These are phyloP conservation scores for Tothia fuscella DNA, from an alignment of 2,329 filamentous ascomycete genomes.

Conservation along the genomic window DNA sequence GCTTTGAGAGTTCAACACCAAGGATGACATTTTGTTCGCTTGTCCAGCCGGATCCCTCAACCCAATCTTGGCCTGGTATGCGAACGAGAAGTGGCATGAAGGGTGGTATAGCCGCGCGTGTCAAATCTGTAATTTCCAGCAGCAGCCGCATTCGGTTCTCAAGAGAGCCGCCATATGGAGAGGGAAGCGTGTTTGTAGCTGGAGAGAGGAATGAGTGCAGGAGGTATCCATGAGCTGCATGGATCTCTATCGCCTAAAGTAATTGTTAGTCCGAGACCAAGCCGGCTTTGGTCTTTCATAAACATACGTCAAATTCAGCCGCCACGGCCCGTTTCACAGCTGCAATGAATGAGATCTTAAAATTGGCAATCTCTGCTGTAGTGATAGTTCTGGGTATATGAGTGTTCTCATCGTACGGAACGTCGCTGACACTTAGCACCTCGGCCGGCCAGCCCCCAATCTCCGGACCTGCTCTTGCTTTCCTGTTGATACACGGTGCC, in stretches of 20 bases:
- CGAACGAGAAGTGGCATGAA: slow-evolving; percentile 61
- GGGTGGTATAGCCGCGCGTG: slow-evolving; percentile 50
- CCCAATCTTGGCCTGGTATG: slow-evolving; percentile 64
- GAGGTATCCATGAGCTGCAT: slow-evolving; percentile 69
- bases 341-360: slow-evolving; percentile 51
- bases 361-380: slow-evolving; percentile 50
- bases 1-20: slow-evolving; percentile 52
- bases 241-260: slow-evolving; percentile 72
- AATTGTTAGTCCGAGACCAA: too few relatives aligned
- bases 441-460: slow-evolving; percentile 43
- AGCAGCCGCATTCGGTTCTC: slow-evolving; percentile 59
- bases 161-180: slow-evolving; percentile 55
- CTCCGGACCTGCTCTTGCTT: slow-evolving; percentile 38
- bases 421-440: slow-evolving; percentile 44
- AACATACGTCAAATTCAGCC: slow-evolving; percentile 65
- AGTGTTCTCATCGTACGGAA: slow-evolving; percentile 49
- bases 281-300: too few relatives aligned
- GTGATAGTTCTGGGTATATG: slow-evolving; percentile 56
- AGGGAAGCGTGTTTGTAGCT: slow-evolving; percentile 53
- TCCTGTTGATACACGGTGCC: slow-evolving; percentile 49
- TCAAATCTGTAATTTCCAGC: slow-evolving; percentile 53
- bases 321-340: slow-evolving; percentile 42
- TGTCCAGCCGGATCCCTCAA: slow-evolving; percentile 57
- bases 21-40: slow-evolving; percentile 51
- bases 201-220: slow-evolving; percentile 59